Evolutionary conservation across 129 eudicot genomes (phyloP), one percentile per base, ranked within the genome.

Genomic region (Flaveria linearis): DNA sequence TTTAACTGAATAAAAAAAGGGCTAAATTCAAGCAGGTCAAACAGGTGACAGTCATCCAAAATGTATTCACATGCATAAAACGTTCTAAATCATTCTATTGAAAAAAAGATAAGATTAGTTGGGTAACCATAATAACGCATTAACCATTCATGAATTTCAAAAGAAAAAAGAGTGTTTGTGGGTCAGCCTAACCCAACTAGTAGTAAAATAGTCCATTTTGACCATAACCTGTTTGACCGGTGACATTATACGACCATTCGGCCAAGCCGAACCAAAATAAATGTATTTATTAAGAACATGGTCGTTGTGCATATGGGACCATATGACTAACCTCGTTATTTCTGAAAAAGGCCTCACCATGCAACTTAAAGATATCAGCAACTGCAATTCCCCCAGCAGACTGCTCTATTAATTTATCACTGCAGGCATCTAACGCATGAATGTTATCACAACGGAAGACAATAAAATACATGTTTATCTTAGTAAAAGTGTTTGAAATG

Each of bases 331-430:
- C 99, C 97, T 95, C 99, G 6, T 85, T 86, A 57, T 91, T 80
- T 83, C 99, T 87, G 83, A 95, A 95, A 85, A 84, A 91, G 78
- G 80, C 73, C 80, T 95, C 99, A 12, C 99, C 99, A 66, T 84
- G 78, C 33, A 83, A 78, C 82, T 86, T 86, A 83, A 95, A 95
- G 47, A 95, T 91, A 50, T 95, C 97, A 23, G 97, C 90, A 74
- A 95, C 95, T 68, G 91, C 76, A 73, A 76, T 83, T 80, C 86
- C 96, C 17, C 91, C 92, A 74, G 82, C 88, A 45, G 87, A 85
- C 75, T 84, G 80, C 80, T 95, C 99, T 67, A 95, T 87, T 80
- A 91, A 74, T 53, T 74, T 78, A 79, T 95, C 97, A 88, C 97
- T 95, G 87, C 73, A 65, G 78, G 74, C 81, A 88, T 74, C 42